Evolutionary conservation across 805 yeast genomes (phyloP), one percentile per base, ranked within the genome.

Genomic region (Wickerhamomyces chaumierensis): DNA sequence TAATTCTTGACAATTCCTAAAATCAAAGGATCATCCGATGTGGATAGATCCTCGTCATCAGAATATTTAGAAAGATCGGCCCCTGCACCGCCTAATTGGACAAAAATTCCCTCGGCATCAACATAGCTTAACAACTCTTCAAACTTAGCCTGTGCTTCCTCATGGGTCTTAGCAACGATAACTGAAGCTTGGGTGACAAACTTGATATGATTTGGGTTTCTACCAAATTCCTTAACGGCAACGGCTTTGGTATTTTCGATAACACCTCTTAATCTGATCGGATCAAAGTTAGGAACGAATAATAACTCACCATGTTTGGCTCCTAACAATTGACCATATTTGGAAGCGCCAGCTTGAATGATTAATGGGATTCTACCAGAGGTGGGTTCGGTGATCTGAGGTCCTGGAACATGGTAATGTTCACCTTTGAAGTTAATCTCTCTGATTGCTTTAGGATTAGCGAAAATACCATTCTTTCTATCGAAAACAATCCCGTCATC

Each of bases 11-110:
- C 61, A 4, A 62, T 53, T 14, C 57, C 52, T 25, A 62, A 48
- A 34, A 62, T 61, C 34, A 54, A 59, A 19, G 60, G 64, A 38
- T 57, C 52, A 8, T 48, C 56, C 41, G 53, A 63, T 34, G 55
- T 45, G 19, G 61, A 55, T 36, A 67, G 51, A 41, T 67, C 71
- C 38, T 65, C 58, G 9, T 65, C 69, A 68, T 69, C 16, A 60
- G 63, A 66, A 64, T 58, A 21, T 66, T 70, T 35, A 61, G 56
- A 44, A 58, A 66, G 31, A 63, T 51, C 70, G 31, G 62, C 51
- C 5, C 70, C 71, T 4, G 65, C 62, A 64, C 69, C 65, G 17
- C 69, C 71, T n/a, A 68, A 52, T 42, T 65, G 66, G 1, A 65
- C 66, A 34, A 61, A 61, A 6, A 65, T 65, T 9, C 69, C 71